Evolutionary conservation across 192 early-diverging fungal species (phyloP).

Genomic region (Coemansia sp.): DNA sequence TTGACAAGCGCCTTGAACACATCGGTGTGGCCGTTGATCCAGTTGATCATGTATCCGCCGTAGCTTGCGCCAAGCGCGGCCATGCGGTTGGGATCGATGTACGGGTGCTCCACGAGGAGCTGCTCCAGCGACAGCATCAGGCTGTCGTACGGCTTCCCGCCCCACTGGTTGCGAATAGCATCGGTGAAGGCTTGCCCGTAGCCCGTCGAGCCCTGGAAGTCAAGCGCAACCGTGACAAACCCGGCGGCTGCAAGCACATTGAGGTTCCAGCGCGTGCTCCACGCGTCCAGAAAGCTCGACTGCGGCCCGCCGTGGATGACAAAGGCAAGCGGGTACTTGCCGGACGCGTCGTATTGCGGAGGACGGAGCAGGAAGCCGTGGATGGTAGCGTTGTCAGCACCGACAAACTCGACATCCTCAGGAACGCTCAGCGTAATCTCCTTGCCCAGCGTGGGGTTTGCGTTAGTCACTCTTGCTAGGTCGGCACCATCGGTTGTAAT

Average conservation of each 20-base stretch:
- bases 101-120: conserved; percentile 37
- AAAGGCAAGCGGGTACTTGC: conserved; percentile 76
- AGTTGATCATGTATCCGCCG: conserved; percentile 87
- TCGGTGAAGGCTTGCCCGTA: conserved; percentile 79
- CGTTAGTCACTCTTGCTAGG: conserved; percentile 45
- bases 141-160: conserved; percentile 70
- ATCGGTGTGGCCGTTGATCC: conserved; percentile 80
- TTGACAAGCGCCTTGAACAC: conserved; percentile 74
- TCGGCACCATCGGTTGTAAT: conserved; percentile 39
- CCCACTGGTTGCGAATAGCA: conserved; percentile 80
- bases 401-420: conserved; percentile 70
- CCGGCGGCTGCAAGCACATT: conserved; percentile 74
- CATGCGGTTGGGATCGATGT: conserved; percentile 63
- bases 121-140: conserved; percentile 71
- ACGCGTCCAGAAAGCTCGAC: conserved; percentile 50
- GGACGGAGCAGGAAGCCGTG: conserved; percentile 52
- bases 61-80: conserved; percentile 75
- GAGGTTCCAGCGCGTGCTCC: conserved; percentile 76
- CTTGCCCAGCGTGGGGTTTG: conserved; percentile 40
- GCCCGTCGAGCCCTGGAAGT: conserved; percentile 79
- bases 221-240: conserved; percentile 71
- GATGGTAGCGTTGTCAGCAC: conserved; percentile 55
- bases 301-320: conserved; percentile 87
- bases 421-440: conserved; percentile 52
- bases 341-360: conserved; percentile 50